Base-by-base conservation (phyloP, 305 asterid genomes). In the Fraxinus platypoda region DNA sequence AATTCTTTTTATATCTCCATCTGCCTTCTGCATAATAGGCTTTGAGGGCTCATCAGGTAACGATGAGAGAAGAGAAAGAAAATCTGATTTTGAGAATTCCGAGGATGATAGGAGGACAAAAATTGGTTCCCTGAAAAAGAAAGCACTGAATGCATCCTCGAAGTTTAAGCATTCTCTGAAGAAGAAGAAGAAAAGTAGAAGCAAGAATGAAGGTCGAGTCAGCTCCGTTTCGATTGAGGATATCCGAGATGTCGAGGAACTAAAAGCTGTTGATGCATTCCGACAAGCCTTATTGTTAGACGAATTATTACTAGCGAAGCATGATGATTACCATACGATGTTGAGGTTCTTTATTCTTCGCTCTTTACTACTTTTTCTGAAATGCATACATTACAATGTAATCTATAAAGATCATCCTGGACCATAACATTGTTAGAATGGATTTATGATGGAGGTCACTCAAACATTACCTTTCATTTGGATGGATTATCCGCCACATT, bases 251-350 rank as follows among this genome's bases (percentile, higher is more conserved):
- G 95, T 93, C 3, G 98, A 87, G 87, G 98, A 95, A 83, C 92
- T 92, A 78, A 94, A 88, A 84, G 93, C 93, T 78, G 98, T 95
- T 62, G 98, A 95, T 83, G 90, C 92, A 79, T 95, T 95, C 85
- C 89, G 98, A 72, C 98, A 95, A 83, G 92, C 97, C 74, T 84
- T 95, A 89, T 83, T 95, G 81, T 83, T 92, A 90, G 98, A 95
- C 80, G 98, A 95, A 85, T 82, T 94, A 84, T 92, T 94, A 23
- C 97, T 94, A 1, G 94, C 91, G 64, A 93, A 91, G 82, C 91
- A 91, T 81, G 98, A 94, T 85, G 98, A 94, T 86, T 95, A 95
- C 91, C 97, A 94, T 83, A 91, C 92, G 97, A 92, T 92, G 97
- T 85, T 94, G 90, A 95, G 98, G 98, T 95, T 82, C 80, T 49